phyloP scores from a whole-genome alignment of 257 asterid species.

The Jacaranda copaia region DNA sequence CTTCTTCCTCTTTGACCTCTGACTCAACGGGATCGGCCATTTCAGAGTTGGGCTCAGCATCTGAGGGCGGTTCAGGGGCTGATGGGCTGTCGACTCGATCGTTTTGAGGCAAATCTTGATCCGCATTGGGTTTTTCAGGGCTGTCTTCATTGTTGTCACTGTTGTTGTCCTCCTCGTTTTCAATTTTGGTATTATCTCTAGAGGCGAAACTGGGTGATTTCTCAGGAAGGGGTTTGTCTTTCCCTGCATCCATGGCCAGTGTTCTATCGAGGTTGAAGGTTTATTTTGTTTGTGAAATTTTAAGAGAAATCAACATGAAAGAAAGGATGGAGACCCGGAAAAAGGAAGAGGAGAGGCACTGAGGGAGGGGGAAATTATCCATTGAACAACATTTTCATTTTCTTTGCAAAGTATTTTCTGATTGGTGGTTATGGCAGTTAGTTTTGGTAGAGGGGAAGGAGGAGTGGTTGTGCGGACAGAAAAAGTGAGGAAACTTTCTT shows the following conservation, averaged over 20 bases:
- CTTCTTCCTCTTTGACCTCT: conserved; percentile 18
- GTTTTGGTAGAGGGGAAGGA: conserved; percentile 23
- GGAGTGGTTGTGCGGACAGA: conserved; percentile 33
- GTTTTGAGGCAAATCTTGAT: background rate
- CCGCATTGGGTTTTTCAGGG: background rate
- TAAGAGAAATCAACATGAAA: conserved; percentile 17
- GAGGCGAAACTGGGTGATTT: conserved; percentile 16
- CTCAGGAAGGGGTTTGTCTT: conserved; percentile 46
- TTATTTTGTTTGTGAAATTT: background rate
- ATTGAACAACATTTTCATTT: background rate
- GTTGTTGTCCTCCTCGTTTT: background rate
- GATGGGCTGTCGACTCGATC: background rate
- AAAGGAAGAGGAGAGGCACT: background rate
- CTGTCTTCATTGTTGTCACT: background rate
- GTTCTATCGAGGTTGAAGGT: background rate
- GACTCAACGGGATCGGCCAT: background rate
- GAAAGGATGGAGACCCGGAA: background rate
- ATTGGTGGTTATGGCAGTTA: conserved; percentile 39
- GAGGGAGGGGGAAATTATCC: background rate
- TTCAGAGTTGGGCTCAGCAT: background rate
- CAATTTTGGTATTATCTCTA: background rate
- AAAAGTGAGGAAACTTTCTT: background rate
- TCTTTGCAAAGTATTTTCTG: background rate
- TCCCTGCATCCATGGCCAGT: conserved; percentile 52
- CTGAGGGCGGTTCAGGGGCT: background rate